phyloP scores from a whole-genome alignment of 1,139 yeast species.

The Pneumocystis murina region DNA sequence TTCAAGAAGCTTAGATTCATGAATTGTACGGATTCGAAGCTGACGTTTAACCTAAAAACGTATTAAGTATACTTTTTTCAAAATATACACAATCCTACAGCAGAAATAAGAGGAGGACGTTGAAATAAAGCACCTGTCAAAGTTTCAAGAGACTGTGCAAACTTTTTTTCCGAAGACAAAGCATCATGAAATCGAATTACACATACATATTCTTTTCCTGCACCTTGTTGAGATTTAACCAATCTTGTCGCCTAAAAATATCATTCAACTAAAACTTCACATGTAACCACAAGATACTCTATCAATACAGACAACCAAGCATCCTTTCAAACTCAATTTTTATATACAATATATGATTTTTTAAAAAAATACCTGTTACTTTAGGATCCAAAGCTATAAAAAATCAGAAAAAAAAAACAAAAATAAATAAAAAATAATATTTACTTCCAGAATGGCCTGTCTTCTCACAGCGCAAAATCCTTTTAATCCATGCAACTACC shows the following conservation, averaged over 20 bases:
- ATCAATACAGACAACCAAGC: slow-evolving; percentile 94
- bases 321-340: slow-evolving; percentile 24
- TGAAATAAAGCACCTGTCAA: slow-evolving; percentile 97
- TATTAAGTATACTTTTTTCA: not conserved
- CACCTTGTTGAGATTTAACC: slow-evolving; percentile 98
- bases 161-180: slow-evolving; percentile 75
- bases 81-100: slow-evolving; percentile 29
- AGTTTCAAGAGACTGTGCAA: slow-evolving; percentile 78
- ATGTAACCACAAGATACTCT: slow-evolving; percentile 24
- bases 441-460: slow-evolving; percentile 90
- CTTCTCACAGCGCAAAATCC: slow-evolving; percentile 78
- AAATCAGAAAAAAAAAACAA: not conserved
- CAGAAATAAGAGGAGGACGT: slow-evolving; percentile 97
- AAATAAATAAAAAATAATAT: not conserved
- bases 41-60: slow-evolving; percentile 56
- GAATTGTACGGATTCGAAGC: slow-evolving; percentile 92
- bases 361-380: slow-evolving; percentile 52
- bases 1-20: slow-evolving; percentile 88
- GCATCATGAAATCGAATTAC: slow-evolving; percentile 91
- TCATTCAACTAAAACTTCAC: not conserved
- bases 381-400: slow-evolving; percentile 69
- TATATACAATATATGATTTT: not conserved
- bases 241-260: slow-evolving; percentile 60
- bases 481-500: slow-evolving; percentile 97
- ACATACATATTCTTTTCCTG: slow-evolving; percentile 98